Percentiles rank a stretch among this genome's conserved stretches.
These are phyloP conservation scores for Pythium graminicola DNA, from an alignment of 352 stramenopile species.

Conservation along the genomic window DNA sequence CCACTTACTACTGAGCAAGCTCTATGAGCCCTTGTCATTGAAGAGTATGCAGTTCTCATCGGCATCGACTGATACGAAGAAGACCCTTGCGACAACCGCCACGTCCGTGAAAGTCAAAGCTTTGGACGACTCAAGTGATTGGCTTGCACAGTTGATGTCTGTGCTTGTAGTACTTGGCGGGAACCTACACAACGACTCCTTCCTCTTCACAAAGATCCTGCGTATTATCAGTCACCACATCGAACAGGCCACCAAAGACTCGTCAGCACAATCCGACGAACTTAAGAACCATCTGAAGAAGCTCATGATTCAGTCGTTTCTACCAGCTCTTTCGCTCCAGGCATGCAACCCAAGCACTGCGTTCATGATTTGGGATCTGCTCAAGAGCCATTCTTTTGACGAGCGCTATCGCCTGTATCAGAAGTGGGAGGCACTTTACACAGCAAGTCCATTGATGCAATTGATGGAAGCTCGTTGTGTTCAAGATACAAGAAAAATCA, in stretches of 20 bases:
- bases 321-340: constrained; percentile 71
- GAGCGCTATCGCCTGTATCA: constrained; percentile 79
- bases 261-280: constrained; percentile 8
- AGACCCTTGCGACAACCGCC: not conserved
- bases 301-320: constrained; percentile 53
- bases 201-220: constrained; percentile 70
- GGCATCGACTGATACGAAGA: not conserved
- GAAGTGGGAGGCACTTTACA: constrained; percentile 64
- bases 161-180: constrained; percentile 60
- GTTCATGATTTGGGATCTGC: constrained; percentile 77
- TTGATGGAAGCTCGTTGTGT: constrained; percentile 65
- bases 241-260: constrained; percentile 29
- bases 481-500: constrained; percentile 63
- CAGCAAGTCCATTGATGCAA: constrained; percentile 47
- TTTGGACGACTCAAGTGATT: constrained; percentile 34
- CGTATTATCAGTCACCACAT: constrained; percentile 53
- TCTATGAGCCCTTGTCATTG: constrained; percentile 56
- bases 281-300: constrained; percentile 33
- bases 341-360: constrained; percentile 66
- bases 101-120: constrained; percentile 26
- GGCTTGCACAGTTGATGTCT: constrained; percentile 41
- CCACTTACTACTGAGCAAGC: constrained; percentile 45
- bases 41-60: constrained; percentile 37
- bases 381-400: constrained; percentile 72
- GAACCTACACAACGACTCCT: constrained; percentile 60